Evolutionary conservation across 805 yeast genomes (phyloP), one percentile per base, ranked within the genome.

Genomic region (Candida stauntonica): DNA sequence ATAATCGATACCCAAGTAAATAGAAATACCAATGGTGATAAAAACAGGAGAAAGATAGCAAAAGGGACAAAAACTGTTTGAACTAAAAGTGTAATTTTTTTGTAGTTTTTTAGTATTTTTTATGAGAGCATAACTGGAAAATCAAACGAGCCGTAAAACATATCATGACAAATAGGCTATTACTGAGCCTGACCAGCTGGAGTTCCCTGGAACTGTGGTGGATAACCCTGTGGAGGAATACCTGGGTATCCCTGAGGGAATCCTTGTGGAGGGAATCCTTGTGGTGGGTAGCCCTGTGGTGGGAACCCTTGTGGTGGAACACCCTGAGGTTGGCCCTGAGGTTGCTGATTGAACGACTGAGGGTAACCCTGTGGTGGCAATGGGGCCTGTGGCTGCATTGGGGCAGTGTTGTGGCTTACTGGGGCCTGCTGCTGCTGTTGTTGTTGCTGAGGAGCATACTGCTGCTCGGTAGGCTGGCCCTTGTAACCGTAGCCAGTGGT

Each of bases 401-500:
- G 50, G 28, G 48, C 49, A 34, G 44, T 56, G 34, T 44, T 53
- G 35, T 48, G 60, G 11, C 46, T 42, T 17, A 28, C 34, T 17
- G 41, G 48, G 23, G 58, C 58, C 37, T 57, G 63, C 24, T 54
- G 61, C 35, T 55, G 64, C 28, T 37, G 42, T 15, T 24, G 41
- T 24, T 36, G 44, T 31, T 37, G 44, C 21, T 28, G 30, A 12
- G 12, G 32, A 9, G 17, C 65, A 36, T 36, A 35, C 21, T 39
- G 44, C 29, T 35, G 41, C 17, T 46, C 51, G 44, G 44, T 47
- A 18, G 73, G 75, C 50, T 69, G 76, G 14, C 75, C 76, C 44
- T 66, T 67, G 51, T 72, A 69, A 18, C 64, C 63, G 47, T 63
- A 66, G 13, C 71, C 71, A 33, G 47, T 48, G 8, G 55, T 61